These are phyloP conservation scores for Pisolithus albus DNA, from an alignment of 768 basidiomycete species.

Conservation along the genomic window DNA sequence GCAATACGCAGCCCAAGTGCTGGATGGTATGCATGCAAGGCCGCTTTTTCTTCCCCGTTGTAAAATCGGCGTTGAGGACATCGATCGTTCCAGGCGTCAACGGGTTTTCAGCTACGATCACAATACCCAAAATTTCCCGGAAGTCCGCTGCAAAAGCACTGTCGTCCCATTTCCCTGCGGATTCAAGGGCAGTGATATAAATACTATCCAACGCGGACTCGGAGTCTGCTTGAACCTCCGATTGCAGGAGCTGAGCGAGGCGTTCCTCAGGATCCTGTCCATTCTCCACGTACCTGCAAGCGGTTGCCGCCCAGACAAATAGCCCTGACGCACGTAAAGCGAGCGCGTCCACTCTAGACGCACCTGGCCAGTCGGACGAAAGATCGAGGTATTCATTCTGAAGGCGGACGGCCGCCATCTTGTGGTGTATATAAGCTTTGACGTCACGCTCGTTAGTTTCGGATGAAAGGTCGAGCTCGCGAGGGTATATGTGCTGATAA, in stretches of 20 bases:
- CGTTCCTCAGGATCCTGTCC: conserved; percentile 27
- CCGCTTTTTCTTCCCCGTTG: conserved; percentile 8
- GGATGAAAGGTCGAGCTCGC: conserved; percentile 23
- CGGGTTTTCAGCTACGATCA: conserved; percentile 25
- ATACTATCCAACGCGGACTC: conserved; percentile 24
- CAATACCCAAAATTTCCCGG: conserved; percentile 25
- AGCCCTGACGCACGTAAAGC: conserved; percentile 25
- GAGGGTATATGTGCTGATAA: conserved; percentile 9
- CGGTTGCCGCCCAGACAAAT: conserved; percentile 29
- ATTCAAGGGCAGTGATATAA: conserved; percentile 27
- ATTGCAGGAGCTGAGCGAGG: conserved; percentile 17
- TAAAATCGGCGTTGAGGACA: conserved; percentile 15
- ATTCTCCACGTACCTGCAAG: conserved; percentile 26
- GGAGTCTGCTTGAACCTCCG: conserved; percentile 18
- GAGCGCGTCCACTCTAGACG: conserved; percentile 11
- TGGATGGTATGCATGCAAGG: conserved; percentile 26
- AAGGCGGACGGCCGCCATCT: conserved; percentile 18
- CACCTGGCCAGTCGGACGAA: conserved; percentile 26
- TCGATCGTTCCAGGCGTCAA: conserved; percentile 21
- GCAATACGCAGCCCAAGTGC: conserved; percentile 21
- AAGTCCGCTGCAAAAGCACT: conserved; percentile 23
- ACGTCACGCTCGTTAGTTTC: conserved; percentile 20
- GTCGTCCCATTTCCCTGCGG: conserved; percentile 26
- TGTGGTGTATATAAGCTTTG: conserved; percentile 19
- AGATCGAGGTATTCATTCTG: conserved; percentile 24